Conservation (phyloP, 2,329 filamentous ascomycete species). For the Colletotrichum aenigma region DNA sequence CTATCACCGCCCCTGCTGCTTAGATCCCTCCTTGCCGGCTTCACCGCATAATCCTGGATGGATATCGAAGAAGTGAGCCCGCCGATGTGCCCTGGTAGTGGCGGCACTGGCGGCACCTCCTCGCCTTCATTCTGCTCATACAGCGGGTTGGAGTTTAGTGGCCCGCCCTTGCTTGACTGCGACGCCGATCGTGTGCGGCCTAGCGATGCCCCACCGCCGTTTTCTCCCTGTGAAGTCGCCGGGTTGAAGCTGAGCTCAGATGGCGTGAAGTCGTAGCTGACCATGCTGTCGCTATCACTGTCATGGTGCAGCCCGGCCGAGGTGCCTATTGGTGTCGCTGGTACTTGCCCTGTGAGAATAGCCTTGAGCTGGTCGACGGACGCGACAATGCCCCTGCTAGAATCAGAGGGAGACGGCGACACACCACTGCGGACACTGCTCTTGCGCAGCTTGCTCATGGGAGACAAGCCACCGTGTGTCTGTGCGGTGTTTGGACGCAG, state of each 20-base stretch:
- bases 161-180: conserved; percentile 40
- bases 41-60: conserved; percentile 40
- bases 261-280: conserved; percentile 71
- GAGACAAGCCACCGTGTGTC: conserved; percentile 27
- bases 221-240: conserved; percentile 26
- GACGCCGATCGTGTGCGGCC: conserved; percentile 36
- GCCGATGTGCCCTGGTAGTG: conserved; percentile 46
- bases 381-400: conserved; percentile 55
- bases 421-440: conserved; percentile 56
- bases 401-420: conserved; percentile 48
- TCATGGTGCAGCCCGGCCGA: conserved; percentile 50
- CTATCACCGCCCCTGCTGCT: conserved; percentile 48
- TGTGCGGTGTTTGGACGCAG: conserved; percentile 53
- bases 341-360: conserved; percentile 58
- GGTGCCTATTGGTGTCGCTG: conserved; percentile 41
- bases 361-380: conserved; percentile 69
- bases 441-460: conserved; percentile 53
- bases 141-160: conserved; percentile 48
- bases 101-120: conserved; percentile 61
- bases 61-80: conserved; percentile 32
- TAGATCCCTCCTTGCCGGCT: conserved; percentile 37
- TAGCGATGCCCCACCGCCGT: conserved; percentile 28
- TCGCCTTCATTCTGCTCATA: conserved; percentile 34
- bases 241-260: conserved; percentile 69
- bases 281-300: conserved; percentile 69